Evolutionary conservation across 257 asterid species (phyloP).

Genomic region (Petunia secreta): DNA sequence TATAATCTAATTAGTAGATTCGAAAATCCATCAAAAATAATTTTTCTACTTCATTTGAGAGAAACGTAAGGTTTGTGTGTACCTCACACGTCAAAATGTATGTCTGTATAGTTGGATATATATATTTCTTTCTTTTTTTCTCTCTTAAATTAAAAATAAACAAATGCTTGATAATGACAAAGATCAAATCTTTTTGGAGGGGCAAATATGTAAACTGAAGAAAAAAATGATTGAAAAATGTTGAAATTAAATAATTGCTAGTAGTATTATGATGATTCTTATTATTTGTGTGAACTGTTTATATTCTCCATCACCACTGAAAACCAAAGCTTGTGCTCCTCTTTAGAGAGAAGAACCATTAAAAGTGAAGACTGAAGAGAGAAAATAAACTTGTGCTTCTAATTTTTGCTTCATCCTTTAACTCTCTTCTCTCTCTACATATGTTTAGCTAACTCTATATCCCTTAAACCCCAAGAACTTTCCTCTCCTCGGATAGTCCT

Average conservation of each 20-base stretch:
- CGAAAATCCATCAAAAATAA: too few species aligned
- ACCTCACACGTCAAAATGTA: too few species aligned
- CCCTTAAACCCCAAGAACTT: neutral
- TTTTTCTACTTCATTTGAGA: too few species aligned
- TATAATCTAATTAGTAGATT: too few species aligned
- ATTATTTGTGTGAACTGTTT: neutral
- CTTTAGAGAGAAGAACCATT: neutral
- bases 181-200: neutral
- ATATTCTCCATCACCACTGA: conserved; percentile 5
- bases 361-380: conserved; percentile 3
- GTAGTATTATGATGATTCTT: neutral
- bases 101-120: too few species aligned
- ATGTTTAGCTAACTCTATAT: neutral
- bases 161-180: conserved; percentile 2
- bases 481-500: too few species aligned
- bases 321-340: conserved; percentile 7
- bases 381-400: neutral
- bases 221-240: conserved; percentile 5
- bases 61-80: too few species aligned
- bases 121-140: neutral
- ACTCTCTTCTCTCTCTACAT: neutral
- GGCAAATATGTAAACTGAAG: neutral
- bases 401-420: neutral
- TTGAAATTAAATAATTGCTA: neutral
- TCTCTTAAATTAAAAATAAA: neutral